Evolutionary conservation across 345 rosid genomes (phyloP), one percentile per base, ranked within the genome.

Genomic region (Eutrema heterophyllum): DNA sequence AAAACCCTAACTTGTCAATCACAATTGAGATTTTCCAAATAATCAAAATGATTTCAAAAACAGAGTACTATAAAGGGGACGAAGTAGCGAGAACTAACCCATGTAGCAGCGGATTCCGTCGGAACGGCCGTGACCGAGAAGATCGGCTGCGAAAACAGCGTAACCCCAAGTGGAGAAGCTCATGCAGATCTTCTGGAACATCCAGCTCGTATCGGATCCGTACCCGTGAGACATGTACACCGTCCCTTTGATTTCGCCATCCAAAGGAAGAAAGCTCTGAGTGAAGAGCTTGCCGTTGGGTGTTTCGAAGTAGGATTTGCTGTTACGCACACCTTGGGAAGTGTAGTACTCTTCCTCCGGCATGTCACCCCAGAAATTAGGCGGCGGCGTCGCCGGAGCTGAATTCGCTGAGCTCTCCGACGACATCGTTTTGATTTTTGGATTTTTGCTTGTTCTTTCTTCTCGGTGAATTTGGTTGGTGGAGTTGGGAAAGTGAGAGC

Each of bases 101-200:
- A 95, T 26, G 71, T 89, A 95, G 84, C 99, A 89, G 24, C 93
- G 97, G 13, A 95, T 70, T 11, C 99, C 99, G 32, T 95, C 99
- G 2, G 97, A 91, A 70, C 96, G 82, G 72, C 97, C 99, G 36
- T 95, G 99, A 7, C 99, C 97, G 11, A 88, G 89, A 63, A 95
- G 96, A 82, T 95, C 97, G 53, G 97, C 97, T 39, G 93, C 97
- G 72, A 89, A 95, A 67, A 95, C 99, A 30, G 99, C 97, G 68
- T 87, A 95, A n/a, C 99, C 99, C 99, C 97, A 95, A 27, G 74
- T 79, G 1, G 91, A 74, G 39, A 40, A 91, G 53, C 51, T 86
- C 67, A 95, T 95, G 70, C 97, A 91, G 21, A 91, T 88, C 89
- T 88, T 89, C 82, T 89, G 97, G 74, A 95, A 91, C 77, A 92